phyloP scores from a whole-genome alignment of 75 land plant species.

The Pinus tabuliformis region DNA sequence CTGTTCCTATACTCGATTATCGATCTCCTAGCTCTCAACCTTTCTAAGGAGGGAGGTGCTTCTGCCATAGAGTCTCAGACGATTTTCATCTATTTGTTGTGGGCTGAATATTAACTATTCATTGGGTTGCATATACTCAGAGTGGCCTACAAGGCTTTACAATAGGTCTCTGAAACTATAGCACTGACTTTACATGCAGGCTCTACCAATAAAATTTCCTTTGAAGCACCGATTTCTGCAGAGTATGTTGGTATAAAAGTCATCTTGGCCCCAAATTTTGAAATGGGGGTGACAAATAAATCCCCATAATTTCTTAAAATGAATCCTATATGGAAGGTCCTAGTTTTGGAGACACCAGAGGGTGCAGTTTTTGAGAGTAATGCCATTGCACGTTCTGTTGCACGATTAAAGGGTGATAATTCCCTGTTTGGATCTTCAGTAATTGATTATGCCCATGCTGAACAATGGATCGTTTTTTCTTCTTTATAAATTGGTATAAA shows the following conservation, averaged over 20 bases:
- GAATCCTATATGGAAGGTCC: conserved; percentile 83
- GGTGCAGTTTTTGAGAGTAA: conserved; percentile 92
- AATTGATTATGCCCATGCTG: conserved; percentile 67
- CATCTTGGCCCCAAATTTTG: conserved; percentile 50
- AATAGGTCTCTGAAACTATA: too few species aligned
- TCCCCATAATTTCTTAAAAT: too few species aligned
- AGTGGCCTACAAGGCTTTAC: too few species aligned
- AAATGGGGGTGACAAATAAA: too few species aligned
- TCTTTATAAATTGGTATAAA: conserved; percentile 67
- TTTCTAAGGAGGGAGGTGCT: too few species aligned
- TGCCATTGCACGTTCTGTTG: conserved; percentile 88
- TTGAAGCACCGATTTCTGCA: conserved; percentile 78
- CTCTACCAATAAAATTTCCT: conserved; percentile 66
- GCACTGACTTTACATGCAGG: conserved; percentile 43
- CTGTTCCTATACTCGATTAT: too few species aligned
- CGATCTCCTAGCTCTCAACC: too few species aligned
- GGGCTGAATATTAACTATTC: background rate
- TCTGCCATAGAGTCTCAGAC: too few species aligned
- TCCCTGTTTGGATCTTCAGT: conserved; percentile 64
- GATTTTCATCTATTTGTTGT: too few species aligned
- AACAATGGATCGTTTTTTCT: conserved; percentile 95
- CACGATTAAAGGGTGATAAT: conserved; percentile 53
- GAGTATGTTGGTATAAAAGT: conserved; percentile 78
- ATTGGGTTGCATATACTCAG: too few species aligned
- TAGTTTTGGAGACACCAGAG: conserved; percentile 89